A percentile compares a stretch with the other conserved stretches of the same genome.
Conservation (phyloP, 805 yeast genomes). For the Starmerella potacharoeniae region DNA sequence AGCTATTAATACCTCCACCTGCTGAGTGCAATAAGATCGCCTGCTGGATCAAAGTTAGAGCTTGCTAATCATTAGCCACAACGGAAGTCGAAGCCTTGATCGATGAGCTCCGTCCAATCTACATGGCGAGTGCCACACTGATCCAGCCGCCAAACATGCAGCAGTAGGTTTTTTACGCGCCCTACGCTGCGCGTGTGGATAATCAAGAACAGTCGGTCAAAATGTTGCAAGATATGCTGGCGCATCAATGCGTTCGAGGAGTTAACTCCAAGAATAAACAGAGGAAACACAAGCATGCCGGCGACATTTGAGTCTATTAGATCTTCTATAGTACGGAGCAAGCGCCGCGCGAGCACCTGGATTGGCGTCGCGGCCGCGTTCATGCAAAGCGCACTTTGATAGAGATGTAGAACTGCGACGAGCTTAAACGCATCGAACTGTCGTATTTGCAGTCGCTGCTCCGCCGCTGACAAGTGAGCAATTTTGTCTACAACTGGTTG, state of each 20-base stretch:
- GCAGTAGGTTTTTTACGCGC: constrained; percentile 34
- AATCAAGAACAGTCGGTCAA: constrained; percentile 46
- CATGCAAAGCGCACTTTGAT: constrained; percentile 50
- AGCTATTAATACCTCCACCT: background rate
- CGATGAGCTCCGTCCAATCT: constrained; percentile 63
- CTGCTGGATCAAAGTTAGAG: too few species aligned
- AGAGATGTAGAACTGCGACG: constrained; percentile 53
- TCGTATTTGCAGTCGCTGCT: constrained; percentile 54
- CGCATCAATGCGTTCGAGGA: constrained; percentile 46
- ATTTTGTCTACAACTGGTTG: constrained; percentile 45
- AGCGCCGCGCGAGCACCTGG: constrained; percentile 44
- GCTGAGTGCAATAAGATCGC: background rate
- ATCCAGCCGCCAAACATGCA: constrained; percentile 36
- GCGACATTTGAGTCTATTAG: constrained; percentile 58
- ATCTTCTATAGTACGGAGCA: constrained; percentile 46
- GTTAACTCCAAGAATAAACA: constrained; percentile 67
- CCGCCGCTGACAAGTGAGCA: constrained; percentile 32
- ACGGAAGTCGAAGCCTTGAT: constrained; percentile 65
- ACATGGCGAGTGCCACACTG: constrained; percentile 46
- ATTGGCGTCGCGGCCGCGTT: constrained; percentile 55
- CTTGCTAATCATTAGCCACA: constrained; percentile 40
- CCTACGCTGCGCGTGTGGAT: constrained; percentile 56
- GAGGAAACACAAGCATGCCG: constrained; percentile 61
- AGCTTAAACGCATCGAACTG: constrained; percentile 61
- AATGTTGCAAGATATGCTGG: constrained; percentile 38